phyloP scores from a whole-genome alignment of 306 rosid genomes.

The Astragalus membranaceus region DNA sequence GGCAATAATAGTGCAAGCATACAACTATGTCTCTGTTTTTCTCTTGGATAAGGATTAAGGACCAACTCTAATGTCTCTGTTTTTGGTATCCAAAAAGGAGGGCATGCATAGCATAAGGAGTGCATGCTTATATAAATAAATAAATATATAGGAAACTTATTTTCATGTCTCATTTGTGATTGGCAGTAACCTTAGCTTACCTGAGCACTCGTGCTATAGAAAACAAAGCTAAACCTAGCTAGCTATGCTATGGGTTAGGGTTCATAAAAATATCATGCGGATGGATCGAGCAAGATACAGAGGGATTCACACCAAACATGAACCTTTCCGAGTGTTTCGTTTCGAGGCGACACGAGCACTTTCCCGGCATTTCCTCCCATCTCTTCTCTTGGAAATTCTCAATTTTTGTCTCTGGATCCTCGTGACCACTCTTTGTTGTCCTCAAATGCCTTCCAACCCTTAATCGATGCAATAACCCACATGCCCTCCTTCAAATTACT shows the following conservation, averaged over 20 bases:
- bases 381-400: slow-evolving; percentile 51
- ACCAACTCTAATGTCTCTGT: neutral
- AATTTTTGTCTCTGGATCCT: slow-evolving; percentile 48
- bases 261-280: slow-evolving; percentile 4
- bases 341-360: slow-evolving; percentile 99
- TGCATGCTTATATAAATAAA: neutral
- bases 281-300: neutral
- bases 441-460: slow-evolving; percentile 29
- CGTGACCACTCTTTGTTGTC: slow-evolving; percentile 43
- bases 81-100: neutral
- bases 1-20: neutral
- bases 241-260: slow-evolving; percentile 15
- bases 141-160: neutral
- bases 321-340: slow-evolving; percentile 46
- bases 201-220: slow-evolving; percentile 7
- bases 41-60: too few relatives aligned
- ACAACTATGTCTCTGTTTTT: neutral
- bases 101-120: slow-evolving; percentile 17
- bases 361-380: slow-evolving; percentile 95
- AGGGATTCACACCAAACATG: slow-evolving; percentile 23
- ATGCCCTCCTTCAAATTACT: neutral
- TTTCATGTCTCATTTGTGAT: neutral
- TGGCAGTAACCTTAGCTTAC: neutral
- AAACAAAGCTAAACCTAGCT: slow-evolving; percentile 27
- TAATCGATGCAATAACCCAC: slow-evolving; percentile 19